phyloP scores from a whole-genome alignment of 108 stramenopile species.

The Skeletonema marinoi region DNA sequence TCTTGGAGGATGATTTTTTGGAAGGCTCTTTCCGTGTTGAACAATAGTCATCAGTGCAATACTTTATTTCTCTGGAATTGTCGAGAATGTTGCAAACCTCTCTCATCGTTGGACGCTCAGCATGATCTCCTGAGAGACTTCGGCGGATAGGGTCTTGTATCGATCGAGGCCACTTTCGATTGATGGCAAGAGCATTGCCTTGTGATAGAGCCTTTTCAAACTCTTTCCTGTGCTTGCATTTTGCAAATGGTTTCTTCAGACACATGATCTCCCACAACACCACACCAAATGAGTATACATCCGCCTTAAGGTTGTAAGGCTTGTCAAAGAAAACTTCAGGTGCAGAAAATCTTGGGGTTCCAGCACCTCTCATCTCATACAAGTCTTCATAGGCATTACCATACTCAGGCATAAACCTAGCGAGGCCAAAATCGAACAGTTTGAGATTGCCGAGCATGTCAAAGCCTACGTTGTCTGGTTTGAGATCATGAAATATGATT shows the following conservation, averaged over 20 bases:
- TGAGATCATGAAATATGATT: conserved; percentile 81
- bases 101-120: not conserved
- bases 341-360: conserved; percentile 56
- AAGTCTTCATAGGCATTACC: conserved; percentile 57
- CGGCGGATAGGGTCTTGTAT: not conserved
- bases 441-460: not conserved
- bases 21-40: too few relatives aligned
- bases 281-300: not conserved
- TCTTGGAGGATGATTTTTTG: too few relatives aligned
- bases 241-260: not conserved
- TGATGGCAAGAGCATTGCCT: too few relatives aligned
- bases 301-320: conserved; percentile 63
- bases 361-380: conserved; percentile 77
- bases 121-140: not conserved
- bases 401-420: conserved; percentile 31
- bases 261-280: not conserved
- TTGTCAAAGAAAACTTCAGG: conserved; percentile 27
- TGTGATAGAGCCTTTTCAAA: not conserved
- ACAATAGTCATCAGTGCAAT: not conserved
- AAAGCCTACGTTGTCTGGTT: not conserved
- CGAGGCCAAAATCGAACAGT: not conserved
- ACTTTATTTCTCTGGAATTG: not conserved
- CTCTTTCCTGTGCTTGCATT: conserved; percentile 20
- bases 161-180: not conserved
- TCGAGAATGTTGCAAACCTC: not conserved